Conservation (phyloP, 129 eudicot species). For the sunflower (Helianthus annuus) region HanXRQr2.0-SUNRISE NC_035448.2:73506381-73506880, state of each 20-base stretch:
- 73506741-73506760: conserved; percentile 97
- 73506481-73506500: not conserved
- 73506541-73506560: conserved; percentile 99
- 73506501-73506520: conserved; percentile 13
- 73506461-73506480: too few species aligned
- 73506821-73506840: not conserved
- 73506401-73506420: not conserved
- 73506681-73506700: too few species aligned
- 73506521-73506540: conserved; percentile 94
- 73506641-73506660: conserved; percentile 1
- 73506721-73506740: conserved; percentile 97
- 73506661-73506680: not conserved
- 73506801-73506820: conserved; percentile 79
- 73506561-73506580: conserved; percentile 95
- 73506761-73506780: conserved; percentile 85
- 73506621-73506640: conserved; percentile 98
- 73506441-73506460: not conserved
- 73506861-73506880: not conserved
- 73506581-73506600: conserved; percentile 87
- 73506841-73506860: not conserved
- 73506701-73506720: not conserved
- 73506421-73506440: not conserved
- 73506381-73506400: not conserved
- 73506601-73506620: conserved; percentile 69
- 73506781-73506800: conserved; percentile 94